Evolutionary conservation across 495 filamentous ascomycete species (phyloP), one percentile per base, ranked within the genome.

Genomic region (Penicillium daleae): DNA sequence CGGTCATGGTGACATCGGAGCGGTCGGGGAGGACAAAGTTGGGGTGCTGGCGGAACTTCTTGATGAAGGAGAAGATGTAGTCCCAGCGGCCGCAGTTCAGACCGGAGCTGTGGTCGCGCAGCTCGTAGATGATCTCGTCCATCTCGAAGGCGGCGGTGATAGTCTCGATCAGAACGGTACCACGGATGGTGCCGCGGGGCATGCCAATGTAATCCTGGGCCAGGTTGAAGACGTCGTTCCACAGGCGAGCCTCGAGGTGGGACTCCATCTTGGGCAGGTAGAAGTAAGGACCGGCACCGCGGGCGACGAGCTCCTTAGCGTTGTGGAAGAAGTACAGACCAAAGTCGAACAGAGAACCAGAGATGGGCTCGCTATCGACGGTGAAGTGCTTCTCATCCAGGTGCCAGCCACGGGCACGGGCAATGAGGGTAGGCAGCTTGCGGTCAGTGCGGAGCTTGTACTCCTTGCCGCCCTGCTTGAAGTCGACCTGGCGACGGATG

Each of bases 211-310:
- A 91, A 80, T 99, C 96, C 82, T 99, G 95, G 26, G 87, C 88
- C 6, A 98, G 84, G 83, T 98, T 97, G 87, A 99, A 99, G 51
- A 88, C 94, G 78, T 99, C 95, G 72, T 99, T 99, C 95, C 95
- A 99, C 53, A 99, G 87, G 56, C 95, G 87, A 21, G 95, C 95
- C 82, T 99, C 95, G 48, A 97, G 89, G 78, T 98, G 93, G 3
- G 91, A 95, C 81, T 99, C 95, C 92, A 99, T 96, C 87, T 99
- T 99, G 62, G 95, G 95, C 52, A 99, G 90, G 82, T 99, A 99
- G 82, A 97, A 99, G 86, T 99, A 98, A 22, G 95, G 95, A 50
- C 95, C 95, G 67, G 83, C 84, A 40, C 95, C 96, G 51, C 86
- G 85, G 77, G 88, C 86, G 65, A 97, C 86, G 60, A 94, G 83